Evolutionary conservation across 2,329 filamentous ascomycete species (phyloP).

Genomic region (Diaporthe amygdali): DNA sequence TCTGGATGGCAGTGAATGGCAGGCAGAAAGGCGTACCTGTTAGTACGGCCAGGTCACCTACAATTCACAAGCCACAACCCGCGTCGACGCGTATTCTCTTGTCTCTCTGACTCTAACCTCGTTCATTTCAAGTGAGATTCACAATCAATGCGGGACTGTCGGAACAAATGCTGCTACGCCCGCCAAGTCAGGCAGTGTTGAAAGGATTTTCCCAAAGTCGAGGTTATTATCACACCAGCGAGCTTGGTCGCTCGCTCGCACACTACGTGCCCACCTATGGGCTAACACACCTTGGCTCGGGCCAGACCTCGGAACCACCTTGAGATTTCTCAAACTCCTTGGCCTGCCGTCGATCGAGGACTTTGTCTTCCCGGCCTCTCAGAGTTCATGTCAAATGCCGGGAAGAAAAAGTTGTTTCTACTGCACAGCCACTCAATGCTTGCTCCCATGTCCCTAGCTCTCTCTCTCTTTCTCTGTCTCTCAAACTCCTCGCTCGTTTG

Average conservation of each 20-base stretch:
- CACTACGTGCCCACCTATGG: not conserved
- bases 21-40: not conserved
- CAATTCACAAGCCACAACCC: not conserved
- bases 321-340: slow-evolving; percentile 12
- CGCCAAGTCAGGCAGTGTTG: slow-evolving; percentile 8
- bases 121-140: slow-evolving; percentile 6
- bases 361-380: not conserved
- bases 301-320: not conserved
- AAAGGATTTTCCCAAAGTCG: not conserved
- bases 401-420: not conserved
- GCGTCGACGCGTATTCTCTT: not conserved
- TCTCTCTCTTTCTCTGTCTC: not conserved
- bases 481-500: slow-evolving; percentile 14
- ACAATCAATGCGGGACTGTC: not conserved
- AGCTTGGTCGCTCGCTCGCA: not conserved
- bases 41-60: not conserved
- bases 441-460: not conserved
- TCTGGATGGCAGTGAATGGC: not conserved
- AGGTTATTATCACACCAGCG: not conserved
- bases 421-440: slow-evolving; percentile 6
- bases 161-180: not conserved
- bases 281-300: not conserved
- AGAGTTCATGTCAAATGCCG: not conserved
- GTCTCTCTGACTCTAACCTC: not conserved
- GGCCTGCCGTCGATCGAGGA: not conserved